Evolutionary conservation across 129 eudicot species (phyloP), one percentile per base, ranked within the genome.

Genomic region (Pulicaria dysenterica): DNA sequence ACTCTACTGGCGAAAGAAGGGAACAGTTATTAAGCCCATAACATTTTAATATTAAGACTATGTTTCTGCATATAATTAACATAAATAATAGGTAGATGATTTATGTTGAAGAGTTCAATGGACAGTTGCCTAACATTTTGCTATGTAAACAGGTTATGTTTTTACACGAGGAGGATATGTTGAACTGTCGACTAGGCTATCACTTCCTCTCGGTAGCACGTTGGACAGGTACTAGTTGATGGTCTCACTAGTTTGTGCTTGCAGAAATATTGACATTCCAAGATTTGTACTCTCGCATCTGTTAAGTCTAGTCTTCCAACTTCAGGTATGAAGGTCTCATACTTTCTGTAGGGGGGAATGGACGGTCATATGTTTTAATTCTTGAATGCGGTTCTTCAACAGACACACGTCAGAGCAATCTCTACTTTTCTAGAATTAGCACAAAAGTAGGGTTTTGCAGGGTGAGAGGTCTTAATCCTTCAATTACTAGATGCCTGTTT

Each of bases 401-500:
- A 53, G 91, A 90, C 78, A 64, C 85, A 62, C 48, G 86, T 44
- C 87, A 90, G 78, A 90, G 89, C 81, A 90, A 63, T 77, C 70
- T 76, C 67, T 90, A 94, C 70, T 94, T 87, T 73, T 61, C 95
- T 36, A 79, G 98, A 79, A 77, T 94, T 71, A 94, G 83, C 85
- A 94, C 98, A 67, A 94, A 94, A 94, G 91, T 80, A 49, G 98
- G 98, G 60, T 94, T 90, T 78, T 94, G 98, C 86, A 82, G 98
- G 91, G 96, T 93, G 74, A 79, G 91, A 46, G 50, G 60, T 69
- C 53, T 72, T 14, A 45, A 24, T 56, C 58, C 8, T 71, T 17
- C 7, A 14, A 53, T 39, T n/a, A 44, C 15, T 14, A 62, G 16
- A 73, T 4, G 39, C 24, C 40, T 14, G 19, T 11, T 44, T 55